A percentile compares a stretch with the other conserved stretches of the same genome.
Conservation (phyloP, 176 grass and related monocot species). For the Bonia amplexicaulis region DNA sequence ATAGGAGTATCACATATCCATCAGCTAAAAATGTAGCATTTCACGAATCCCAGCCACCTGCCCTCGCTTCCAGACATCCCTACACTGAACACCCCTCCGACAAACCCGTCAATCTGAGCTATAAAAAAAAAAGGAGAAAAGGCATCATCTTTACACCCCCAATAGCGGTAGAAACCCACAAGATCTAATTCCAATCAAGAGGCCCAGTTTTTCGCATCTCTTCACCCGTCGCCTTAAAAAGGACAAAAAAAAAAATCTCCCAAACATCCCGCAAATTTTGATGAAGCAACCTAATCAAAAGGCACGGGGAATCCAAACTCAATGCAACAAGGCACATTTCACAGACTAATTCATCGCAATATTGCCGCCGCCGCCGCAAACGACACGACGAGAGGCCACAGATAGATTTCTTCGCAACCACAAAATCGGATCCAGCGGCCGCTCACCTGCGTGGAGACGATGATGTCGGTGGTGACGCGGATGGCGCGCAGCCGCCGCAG, state of each 20-base stretch:
- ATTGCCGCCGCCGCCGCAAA: background rate
- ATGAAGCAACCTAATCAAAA: background rate
- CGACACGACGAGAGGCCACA: background rate
- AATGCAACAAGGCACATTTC: background rate
- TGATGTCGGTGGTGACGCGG: conserved; percentile 69
- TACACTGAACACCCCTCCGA: background rate
- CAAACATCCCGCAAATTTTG: background rate
- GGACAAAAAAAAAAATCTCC: background rate
- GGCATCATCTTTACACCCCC: background rate
- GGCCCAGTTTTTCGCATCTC: background rate
- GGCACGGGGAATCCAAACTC: background rate
- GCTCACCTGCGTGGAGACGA: conserved; percentile 87
- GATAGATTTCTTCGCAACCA: background rate
- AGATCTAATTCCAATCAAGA: conserved; percentile 40
- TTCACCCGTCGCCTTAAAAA: background rate
- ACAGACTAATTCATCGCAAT: background rate
- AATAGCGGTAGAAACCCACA: background rate
- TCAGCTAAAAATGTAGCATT: background rate
- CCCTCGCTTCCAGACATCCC: background rate
- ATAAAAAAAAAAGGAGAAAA: background rate
- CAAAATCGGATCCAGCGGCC: background rate
- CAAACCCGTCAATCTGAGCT: background rate
- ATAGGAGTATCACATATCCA: background rate
- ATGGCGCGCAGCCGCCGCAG: conserved; percentile 60
- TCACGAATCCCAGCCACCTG: background rate